Evolutionary conservation across 2,329 filamentous ascomycete genomes (phyloP).

Genomic region (Fusarium odoratissimum): DNA sequence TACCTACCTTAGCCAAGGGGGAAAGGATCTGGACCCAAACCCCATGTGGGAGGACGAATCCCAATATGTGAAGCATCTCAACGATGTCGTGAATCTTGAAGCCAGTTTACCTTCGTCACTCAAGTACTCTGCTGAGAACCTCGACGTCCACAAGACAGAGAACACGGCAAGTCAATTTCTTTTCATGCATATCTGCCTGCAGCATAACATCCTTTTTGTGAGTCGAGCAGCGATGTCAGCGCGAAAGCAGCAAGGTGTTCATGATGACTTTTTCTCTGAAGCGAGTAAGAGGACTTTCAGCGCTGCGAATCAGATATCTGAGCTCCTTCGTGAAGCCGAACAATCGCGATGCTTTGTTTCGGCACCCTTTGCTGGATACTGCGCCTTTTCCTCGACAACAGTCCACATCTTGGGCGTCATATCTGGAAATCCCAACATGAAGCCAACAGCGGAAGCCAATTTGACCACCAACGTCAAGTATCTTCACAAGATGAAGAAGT

Average conservation of each 20-base stretch:
- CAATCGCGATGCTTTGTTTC: constrained; percentile 76
- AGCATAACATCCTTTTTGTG: constrained; percentile 91
- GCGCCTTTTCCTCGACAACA: constrained; percentile 90
- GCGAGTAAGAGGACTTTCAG: constrained; percentile 81
- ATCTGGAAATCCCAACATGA: constrained; percentile 81
- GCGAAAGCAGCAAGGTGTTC: constrained; percentile 76
- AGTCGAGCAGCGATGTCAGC: constrained; percentile 86
- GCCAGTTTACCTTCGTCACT: constrained; percentile 75
- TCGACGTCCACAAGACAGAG: constrained; percentile 85
- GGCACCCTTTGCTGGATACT: constrained; percentile 94
- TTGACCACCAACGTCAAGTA: constrained; percentile 90
- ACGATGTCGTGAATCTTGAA: constrained; percentile 77
- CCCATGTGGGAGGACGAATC: constrained; percentile 89
- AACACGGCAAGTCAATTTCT: constrained; percentile 91
- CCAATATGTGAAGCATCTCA: constrained; percentile 75
- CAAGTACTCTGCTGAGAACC: constrained; percentile 82
- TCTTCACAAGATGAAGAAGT: constrained; percentile 92
- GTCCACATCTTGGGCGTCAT: constrained; percentile 96
- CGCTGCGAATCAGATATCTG: constrained; percentile 88
- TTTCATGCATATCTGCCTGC: constrained; percentile 88
- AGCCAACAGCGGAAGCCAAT: constrained; percentile 83
- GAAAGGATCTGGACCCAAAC: constrained; percentile 79
- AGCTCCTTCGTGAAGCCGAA: constrained; percentile 82
- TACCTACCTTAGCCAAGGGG: constrained; percentile 89
- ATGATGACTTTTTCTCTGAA: constrained; percentile 80